These are phyloP conservation scores for Saprolegnia diclina DNA, from an alignment of 352 stramenopile genomes.

Conservation along the genomic window DNA sequence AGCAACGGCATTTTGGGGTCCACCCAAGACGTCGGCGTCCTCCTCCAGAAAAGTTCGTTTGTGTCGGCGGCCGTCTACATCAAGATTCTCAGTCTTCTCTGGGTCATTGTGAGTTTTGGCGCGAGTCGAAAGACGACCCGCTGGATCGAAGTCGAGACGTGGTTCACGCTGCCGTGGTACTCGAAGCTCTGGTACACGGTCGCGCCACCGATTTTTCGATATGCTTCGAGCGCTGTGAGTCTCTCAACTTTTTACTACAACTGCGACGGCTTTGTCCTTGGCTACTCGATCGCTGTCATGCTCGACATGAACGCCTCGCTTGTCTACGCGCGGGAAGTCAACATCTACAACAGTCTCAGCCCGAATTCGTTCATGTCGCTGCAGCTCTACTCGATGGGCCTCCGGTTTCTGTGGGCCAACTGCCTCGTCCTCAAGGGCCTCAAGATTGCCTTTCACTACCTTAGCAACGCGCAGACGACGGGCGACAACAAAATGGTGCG, in stretches of 20 bases:
- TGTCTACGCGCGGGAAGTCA: slow-evolving; percentile 10
- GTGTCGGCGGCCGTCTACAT: neutral
- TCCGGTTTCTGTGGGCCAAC: slow-evolving; percentile 25
- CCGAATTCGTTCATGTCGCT: neutral
- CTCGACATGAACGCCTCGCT: slow-evolving; percentile 20
- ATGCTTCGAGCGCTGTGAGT: neutral
- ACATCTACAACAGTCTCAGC: slow-evolving; percentile 2
- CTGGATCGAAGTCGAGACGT: slow-evolving; percentile 8
- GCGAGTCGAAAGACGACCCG: slow-evolving; percentile 21
- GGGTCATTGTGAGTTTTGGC: neutral
- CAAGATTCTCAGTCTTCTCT: slow-evolving; percentile 4
- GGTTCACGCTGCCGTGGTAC: slow-evolving; percentile 15
- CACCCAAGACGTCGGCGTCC: neutral
- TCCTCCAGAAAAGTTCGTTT: neutral
- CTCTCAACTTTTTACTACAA: slow-evolving; percentile 24
- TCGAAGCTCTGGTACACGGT: slow-evolving; percentile 5
- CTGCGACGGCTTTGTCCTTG: slow-evolving; percentile 23
- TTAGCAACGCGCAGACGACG: neutral
- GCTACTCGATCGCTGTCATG: slow-evolving; percentile 8
- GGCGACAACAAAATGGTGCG: slow-evolving; percentile 12
- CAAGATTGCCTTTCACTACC: slow-evolving; percentile 13
- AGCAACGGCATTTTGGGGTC: neutral
- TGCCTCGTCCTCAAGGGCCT: slow-evolving; percentile 19
- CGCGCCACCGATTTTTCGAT: slow-evolving; percentile 7
- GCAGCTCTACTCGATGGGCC: slow-evolving; percentile 4